Evolutionary conservation across 2,329 filamentous ascomycete species (phyloP).

Genomic region (Colletotrichum graminicola): DNA sequence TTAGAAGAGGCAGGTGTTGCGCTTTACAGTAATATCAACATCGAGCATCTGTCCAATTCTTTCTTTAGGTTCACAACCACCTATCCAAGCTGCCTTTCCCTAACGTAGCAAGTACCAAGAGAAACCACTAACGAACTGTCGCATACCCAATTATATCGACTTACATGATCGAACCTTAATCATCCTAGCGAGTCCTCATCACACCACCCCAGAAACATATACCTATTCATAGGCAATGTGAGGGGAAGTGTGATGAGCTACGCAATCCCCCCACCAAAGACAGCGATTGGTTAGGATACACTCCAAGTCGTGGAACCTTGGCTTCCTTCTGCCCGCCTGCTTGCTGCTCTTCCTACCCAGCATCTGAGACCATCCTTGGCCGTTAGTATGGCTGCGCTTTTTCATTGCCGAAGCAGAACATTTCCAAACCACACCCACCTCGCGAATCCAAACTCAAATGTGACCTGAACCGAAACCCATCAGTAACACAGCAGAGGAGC

Average conservation of each 20-base stretch:
- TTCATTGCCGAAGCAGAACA: neutral
- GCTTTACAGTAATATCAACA: neutral
- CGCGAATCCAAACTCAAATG: neutral
- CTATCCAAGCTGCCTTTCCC: too few species aligned
- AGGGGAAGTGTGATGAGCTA: neutral
- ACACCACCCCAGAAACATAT: neutral
- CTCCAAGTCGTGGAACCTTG: neutral
- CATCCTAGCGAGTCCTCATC: neutral
- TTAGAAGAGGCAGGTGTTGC: neutral
- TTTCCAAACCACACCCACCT: neutral
- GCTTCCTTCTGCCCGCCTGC: neutral
- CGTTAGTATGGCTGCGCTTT: neutral
- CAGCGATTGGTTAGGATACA: constrained; percentile 1
- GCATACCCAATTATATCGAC: neutral
- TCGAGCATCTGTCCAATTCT: neutral
- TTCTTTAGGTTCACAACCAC: too few species aligned
- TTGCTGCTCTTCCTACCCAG: neutral
- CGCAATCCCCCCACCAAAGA: neutral
- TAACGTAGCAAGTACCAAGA: too few species aligned
- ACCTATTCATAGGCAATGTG: neutral
- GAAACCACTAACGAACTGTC: neutral
- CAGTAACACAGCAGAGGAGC: neutral
- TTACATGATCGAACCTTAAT: neutral
- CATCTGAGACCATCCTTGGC: neutral
- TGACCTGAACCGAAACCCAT: neutral